phyloP scores from a whole-genome alignment of 192 early-diverging fungal genomes.

The Mortierella claussenii region DNA sequence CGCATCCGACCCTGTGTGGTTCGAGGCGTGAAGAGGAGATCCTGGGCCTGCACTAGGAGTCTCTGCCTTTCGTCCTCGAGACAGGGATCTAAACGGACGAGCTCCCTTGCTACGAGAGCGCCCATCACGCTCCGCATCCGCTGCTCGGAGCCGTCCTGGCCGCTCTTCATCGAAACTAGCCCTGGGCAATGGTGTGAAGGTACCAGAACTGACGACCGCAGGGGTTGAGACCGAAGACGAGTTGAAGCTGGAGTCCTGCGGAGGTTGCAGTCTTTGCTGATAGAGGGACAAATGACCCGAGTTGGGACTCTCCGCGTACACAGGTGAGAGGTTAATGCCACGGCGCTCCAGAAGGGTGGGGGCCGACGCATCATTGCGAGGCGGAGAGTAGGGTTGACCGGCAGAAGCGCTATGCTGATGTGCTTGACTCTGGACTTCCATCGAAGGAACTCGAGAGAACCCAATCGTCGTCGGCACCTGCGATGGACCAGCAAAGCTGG shows the following conservation, averaged over 20 bases:
- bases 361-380: neutral
- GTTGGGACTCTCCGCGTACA: slow-evolving; percentile 1
- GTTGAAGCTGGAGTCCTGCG: neutral
- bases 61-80: slow-evolving; percentile 11
- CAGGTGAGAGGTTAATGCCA: slow-evolving; percentile 21
- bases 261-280: slow-evolving; percentile 1
- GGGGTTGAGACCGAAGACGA: neutral
- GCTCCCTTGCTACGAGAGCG: slow-evolving; percentile 5
- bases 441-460: slow-evolving; percentile 17
- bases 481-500: neutral
- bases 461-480: neutral
- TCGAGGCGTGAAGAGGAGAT: neutral
- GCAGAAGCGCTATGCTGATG: too few species aligned
- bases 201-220: neutral
- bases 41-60: neutral
- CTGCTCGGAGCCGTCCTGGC: neutral
- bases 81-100: slow-evolving; percentile 19
- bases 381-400: neutral
- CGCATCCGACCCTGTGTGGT: neutral
- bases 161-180: slow-evolving; percentile 14
- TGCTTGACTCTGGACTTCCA: too few species aligned
- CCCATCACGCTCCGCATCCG: neutral
- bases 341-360: slow-evolving; percentile 42
- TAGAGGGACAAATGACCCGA: neutral
- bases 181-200: neutral